A percentile compares a stretch with the other conserved stretches of the same genome.
These are phyloP conservation scores for Coniochaeta pulveracea DNA, from an alignment of 2,329 filamentous ascomycete genomes.

Conservation along the genomic window DNA sequence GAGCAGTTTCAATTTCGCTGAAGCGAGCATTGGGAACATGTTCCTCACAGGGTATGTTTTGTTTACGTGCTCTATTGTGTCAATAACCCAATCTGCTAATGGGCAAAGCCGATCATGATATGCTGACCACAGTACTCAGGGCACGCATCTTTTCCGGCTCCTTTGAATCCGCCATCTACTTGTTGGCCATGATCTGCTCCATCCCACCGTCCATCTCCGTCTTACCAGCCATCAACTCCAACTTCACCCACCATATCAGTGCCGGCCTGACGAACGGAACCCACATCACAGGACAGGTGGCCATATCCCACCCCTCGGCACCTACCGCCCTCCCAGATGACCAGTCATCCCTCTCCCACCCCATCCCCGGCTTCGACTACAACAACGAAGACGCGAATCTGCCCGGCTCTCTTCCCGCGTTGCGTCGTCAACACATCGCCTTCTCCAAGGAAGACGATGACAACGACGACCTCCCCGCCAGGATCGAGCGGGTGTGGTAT, in stretches of 20 bases:
- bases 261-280: constrained; percentile 67
- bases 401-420: constrained; percentile 66
- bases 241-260: constrained; percentile 90
- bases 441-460: constrained; percentile 59
- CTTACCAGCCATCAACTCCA: constrained; percentile 84
- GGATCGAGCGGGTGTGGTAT: constrained; percentile 84
- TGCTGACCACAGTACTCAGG: constrained; percentile 11
- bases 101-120: neutral
- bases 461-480: constrained; percentile 63
- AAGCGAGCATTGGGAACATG: constrained; percentile 66
- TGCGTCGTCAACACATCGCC: constrained; percentile 69
- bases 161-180: constrained; percentile 85
- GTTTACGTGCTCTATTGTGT: neutral
- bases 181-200: constrained; percentile 77
- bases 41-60: constrained; percentile 58
- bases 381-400: constrained; percentile 69
- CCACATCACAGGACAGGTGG: constrained; percentile 81
- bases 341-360: constrained; percentile 1
- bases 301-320: constrained; percentile 73
- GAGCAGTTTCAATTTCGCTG: constrained; percentile 67
- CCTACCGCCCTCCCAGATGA: constrained; percentile 40
- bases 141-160: constrained; percentile 84
- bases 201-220: constrained; percentile 68
- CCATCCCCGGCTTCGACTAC: constrained; percentile 40
- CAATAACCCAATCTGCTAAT: neutral